Evolutionary conservation across 345 rosid genomes (phyloP), one percentile per base, ranked within the genome.

Genomic region (Acer yangbiense): DNA sequence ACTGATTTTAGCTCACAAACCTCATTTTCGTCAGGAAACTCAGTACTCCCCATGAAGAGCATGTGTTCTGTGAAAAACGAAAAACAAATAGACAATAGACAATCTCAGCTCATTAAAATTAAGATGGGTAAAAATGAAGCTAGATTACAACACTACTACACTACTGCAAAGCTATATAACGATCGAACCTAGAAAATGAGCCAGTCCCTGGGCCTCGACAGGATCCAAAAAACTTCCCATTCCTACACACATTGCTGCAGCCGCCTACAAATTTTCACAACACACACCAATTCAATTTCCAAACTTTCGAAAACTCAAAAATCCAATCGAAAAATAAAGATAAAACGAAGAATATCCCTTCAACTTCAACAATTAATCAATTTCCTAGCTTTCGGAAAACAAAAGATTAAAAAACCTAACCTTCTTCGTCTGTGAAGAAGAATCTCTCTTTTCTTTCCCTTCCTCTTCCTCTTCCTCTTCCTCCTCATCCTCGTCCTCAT

Each of bases 151-250:
- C 66, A 46, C 9, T 46, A 16, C 20, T 11, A 69, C 16, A 46
- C 16, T 32, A 70, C 43, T 23, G 55, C 41, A 6, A 18, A 58
- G 65, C 48, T 29, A 35, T 58, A 71, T 29, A 58, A 78, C 25
- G 67, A 77, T 6, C 73, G 50, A 78, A 96, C 98, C 98, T 88
- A 96, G 89, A 89, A 96, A 96, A 85, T 96, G 99, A 73, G 97
- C 97, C 4, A 96, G 87, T 32, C 99, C 99, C 87, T 94, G 98
- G n/a, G 97, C 97, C 84, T 94, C 97, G 9, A 82, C 77, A 78
- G 99, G 99, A 76, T 96, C 99, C 81, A 86, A 88, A 87, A 96
- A 94, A 92, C 99, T 96, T 21, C 99, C 99, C 89, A 94, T 88
- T 69, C 91, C 93, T 29, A 96, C 98, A 81, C 97, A 94, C 99